Conservation (phyloP, 768 basidiomycete genomes). For the Xerocomellus intermedius region DNA sequence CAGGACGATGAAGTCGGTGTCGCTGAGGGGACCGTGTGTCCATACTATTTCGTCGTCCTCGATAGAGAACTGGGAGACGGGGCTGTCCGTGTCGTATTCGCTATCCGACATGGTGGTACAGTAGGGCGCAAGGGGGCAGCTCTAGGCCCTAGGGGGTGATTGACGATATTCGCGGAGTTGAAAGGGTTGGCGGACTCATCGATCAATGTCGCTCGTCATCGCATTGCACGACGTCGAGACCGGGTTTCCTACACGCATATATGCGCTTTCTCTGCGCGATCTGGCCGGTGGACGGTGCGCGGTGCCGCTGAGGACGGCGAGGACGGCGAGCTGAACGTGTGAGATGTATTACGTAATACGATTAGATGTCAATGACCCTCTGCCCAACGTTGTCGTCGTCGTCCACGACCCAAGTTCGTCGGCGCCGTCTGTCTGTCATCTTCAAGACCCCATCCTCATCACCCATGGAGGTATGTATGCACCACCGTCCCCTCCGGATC, state of each 20-base stretch:
- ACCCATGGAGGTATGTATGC: slow-evolving; percentile 39
- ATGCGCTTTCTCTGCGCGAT: neutral
- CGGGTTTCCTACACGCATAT: neutral
- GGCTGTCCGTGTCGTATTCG: slow-evolving; percentile 6
- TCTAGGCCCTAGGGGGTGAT: slow-evolving; percentile 1
- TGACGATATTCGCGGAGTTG: slow-evolving; percentile 17
- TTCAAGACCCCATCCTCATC: slow-evolving; percentile 12
- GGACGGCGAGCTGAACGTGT: slow-evolving; percentile 10
- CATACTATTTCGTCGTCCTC: slow-evolving; percentile 28
- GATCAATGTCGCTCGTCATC: slow-evolving; percentile 13
- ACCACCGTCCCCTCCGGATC: neutral
- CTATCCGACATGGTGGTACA: slow-evolving; percentile 11
- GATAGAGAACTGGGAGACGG: slow-evolving; percentile 13
- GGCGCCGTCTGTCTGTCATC: slow-evolving; percentile 1
- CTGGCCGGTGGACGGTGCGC: neutral
- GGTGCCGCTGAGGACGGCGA: neutral
- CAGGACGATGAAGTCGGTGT: slow-evolving; percentile 28
- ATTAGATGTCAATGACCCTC: slow-evolving; percentile 35
- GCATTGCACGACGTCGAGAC: slow-evolving; percentile 1
- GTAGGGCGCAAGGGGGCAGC: neutral
- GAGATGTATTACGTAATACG: slow-evolving; percentile 33
- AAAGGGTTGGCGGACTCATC: neutral
- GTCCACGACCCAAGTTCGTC: slow-evolving; percentile 14
- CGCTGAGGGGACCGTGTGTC: slow-evolving; percentile 5
- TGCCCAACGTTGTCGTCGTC: slow-evolving; percentile 31